Base-by-base conservation (phyloP, 2,329 filamentous ascomycete species). In the Cladorrhinum sp. region DNA sequence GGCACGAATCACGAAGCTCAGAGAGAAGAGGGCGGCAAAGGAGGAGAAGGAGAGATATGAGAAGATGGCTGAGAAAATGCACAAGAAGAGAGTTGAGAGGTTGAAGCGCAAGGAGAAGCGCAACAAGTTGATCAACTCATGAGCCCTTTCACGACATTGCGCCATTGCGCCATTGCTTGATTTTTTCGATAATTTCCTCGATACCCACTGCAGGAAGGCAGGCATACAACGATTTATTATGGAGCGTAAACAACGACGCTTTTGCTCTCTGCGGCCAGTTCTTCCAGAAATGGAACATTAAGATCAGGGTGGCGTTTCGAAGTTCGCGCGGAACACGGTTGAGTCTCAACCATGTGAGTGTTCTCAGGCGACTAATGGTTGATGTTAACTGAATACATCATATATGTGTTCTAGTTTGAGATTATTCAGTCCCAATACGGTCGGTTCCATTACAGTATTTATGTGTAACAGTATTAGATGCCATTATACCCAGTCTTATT, bases 1-100 rank as follows among this genome's bases (percentile, higher is more conserved):
- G 91, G 82, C 84, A 72, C 87, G 87, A 67, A 86, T 95, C 10
- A 45, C 58, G 84, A 93, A 71, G 83, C 83, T 98, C 72, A 93
- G 90, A 71, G 92, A 96, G 65, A 93, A 89, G 76, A 85, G 91
- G 67, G 89, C 86, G 20, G 90, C 88, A 56, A 98, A 97, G 82
- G 93, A 92, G 70, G 95, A 98, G 80, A 92, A 90, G 76, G 92
- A 93, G 71, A 83, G 93, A 67, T 98, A 93, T 73, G 91, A 92
- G 75, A 91, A 93, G 80, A 85, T 99, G 85, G 93, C 92, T 20
- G 91, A 92, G 78, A 98, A 95, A 80, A 98, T 99, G 95, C 93
- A 98, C 79, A 87, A 85, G 77, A 98, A 96, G 83, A 84, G 93
- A 63, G 89, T 98, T 12, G 95, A 99, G 78, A 85, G 95, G 69